Evolutionary conservation across 306 rosid species (phyloP).

Genomic region (Rubus idaeus): DNA sequence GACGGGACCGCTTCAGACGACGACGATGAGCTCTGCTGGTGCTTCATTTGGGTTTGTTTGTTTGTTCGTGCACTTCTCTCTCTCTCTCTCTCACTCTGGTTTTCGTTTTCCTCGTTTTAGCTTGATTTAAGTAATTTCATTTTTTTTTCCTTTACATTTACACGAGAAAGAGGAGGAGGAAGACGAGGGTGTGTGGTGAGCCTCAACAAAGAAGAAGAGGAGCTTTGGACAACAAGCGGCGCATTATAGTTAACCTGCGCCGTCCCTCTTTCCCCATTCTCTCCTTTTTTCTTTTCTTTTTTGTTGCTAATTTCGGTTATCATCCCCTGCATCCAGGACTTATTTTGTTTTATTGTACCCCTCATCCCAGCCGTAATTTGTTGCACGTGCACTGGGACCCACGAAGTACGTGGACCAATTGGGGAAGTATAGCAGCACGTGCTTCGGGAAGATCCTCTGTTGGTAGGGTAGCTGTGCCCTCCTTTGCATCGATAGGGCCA

Average conservation of each 20-base stretch:
- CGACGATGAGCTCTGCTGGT: constrained; percentile 29
- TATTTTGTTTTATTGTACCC: background rate
- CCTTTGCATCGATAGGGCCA: background rate
- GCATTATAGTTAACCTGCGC: constrained; percentile 49
- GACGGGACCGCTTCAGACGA: constrained; percentile 79
- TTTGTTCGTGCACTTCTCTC: background rate
- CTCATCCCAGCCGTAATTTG: background rate
- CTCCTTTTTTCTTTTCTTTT: background rate
- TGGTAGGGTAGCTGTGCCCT: background rate
- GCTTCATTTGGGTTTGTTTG: constrained; percentile 61
- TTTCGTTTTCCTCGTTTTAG: constrained; percentile 1
- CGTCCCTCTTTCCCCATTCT: background rate
- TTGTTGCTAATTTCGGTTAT: background rate
- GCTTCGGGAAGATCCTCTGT: background rate
- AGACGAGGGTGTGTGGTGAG: constrained; percentile 32
- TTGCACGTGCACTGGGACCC: constrained; percentile 12
- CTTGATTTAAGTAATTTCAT: constrained; percentile 8
- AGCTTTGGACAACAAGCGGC: constrained; percentile 45
- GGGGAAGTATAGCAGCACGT: background rate
- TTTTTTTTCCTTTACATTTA: too few species aligned
- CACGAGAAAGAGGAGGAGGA: constrained; percentile 10
- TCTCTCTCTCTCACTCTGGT: constrained; percentile 10
- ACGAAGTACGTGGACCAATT: background rate
- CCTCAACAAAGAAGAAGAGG: constrained; percentile 14
- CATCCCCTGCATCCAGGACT: background rate